Conservation (phyloP, 768 basidiomycete species). For the Lentinula sp. region DNA sequence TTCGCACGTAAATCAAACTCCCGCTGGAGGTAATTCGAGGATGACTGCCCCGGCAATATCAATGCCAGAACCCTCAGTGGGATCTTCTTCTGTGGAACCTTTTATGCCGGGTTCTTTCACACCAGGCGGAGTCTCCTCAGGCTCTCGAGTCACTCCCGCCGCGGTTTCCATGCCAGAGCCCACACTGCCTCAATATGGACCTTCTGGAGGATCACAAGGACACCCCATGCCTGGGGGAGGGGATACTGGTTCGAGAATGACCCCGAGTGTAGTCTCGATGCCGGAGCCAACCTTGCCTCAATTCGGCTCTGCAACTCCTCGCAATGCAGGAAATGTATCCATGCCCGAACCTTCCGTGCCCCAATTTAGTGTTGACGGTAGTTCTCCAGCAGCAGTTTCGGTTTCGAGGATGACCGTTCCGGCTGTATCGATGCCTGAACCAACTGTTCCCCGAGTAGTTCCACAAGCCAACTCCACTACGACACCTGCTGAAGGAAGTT, state of each 20-base stretch:
- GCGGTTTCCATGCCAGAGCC: neutral
- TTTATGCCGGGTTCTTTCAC: neutral
- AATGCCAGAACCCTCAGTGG: neutral
- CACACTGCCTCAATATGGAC: neutral
- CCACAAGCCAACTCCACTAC: neutral
- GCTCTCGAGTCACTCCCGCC: neutral
- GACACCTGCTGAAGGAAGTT: neutral
- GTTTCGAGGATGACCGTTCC: neutral
- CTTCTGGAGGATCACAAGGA: neutral
- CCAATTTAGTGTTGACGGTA: neutral
- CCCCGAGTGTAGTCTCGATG: neutral
- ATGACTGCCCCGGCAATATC: neutral
- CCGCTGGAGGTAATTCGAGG: neutral
- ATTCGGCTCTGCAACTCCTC: no score
- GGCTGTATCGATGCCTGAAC: constrained; percentile 1
- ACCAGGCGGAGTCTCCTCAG: neutral
- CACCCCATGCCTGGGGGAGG: neutral
- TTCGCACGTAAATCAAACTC: neutral
- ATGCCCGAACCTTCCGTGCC: constrained; percentile 1
- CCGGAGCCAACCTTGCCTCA: no score
- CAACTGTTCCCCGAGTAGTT: neutral
- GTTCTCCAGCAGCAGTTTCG: neutral
- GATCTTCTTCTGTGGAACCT: neutral
- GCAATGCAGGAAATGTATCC: neutral
- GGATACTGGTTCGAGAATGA: neutral